phyloP scores from a whole-genome alignment of 148 eudicot genomes.

The Bassia scoparia region DNA sequence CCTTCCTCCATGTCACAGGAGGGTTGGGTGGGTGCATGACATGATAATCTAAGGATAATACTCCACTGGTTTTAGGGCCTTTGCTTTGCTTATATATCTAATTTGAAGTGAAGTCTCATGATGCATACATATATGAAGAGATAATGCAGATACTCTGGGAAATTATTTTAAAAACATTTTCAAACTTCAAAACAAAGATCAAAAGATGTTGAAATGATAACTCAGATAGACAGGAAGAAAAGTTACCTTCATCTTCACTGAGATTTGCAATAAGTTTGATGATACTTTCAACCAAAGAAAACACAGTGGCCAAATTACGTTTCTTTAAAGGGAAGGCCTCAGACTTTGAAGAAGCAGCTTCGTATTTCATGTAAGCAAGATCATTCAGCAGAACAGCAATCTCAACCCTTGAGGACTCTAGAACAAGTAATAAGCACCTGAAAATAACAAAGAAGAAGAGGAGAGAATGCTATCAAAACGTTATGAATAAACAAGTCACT shows the following conservation, averaged over 20 bases:
- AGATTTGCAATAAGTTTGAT: slow-evolving; percentile 65
- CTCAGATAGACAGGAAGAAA: slow-evolving; percentile 2
- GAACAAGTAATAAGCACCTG: slow-evolving; percentile 82
- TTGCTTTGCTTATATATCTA: not conserved
- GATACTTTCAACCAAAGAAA: slow-evolving; percentile 74
- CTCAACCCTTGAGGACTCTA: slow-evolving; percentile 91
- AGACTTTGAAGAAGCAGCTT: slow-evolving; percentile 50
- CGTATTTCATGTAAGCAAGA: slow-evolving; percentile 72
- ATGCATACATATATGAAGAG: not conserved
- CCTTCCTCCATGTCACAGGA: no score
- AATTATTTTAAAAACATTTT: not conserved
- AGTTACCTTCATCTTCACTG: slow-evolving; percentile 62
- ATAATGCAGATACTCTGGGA: not conserved
- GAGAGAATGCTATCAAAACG: not conserved
- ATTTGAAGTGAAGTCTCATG: not conserved
- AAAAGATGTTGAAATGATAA: not conserved
- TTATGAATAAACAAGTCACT: not conserved
- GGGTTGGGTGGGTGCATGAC: no score
- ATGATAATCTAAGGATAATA: no score
- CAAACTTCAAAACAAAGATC: not conserved
- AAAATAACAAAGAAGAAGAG: slow-evolving; percentile 16
- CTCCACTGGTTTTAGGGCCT: not conserved
- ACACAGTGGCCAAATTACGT: slow-evolving; percentile 58
- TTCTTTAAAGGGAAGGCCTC: slow-evolving; percentile 48
- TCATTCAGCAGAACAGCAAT: slow-evolving; percentile 86